Conservation (phyloP, 2,329 filamentous ascomycete genomes). For the Xylaria sp. region DNA sequence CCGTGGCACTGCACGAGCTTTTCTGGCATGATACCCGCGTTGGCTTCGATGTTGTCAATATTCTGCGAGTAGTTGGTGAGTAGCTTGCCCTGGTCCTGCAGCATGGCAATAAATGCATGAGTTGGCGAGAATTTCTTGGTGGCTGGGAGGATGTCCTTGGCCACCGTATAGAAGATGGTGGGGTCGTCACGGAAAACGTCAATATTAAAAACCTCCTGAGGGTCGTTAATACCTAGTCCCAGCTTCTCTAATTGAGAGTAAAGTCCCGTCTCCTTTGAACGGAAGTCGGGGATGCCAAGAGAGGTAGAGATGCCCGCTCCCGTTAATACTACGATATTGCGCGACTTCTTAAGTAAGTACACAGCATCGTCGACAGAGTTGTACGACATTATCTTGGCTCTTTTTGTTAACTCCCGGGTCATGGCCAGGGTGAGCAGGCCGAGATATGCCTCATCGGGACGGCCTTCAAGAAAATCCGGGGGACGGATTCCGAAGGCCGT, state of each 20-base stretch:
- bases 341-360: conserved; percentile 74
- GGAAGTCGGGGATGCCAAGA: conserved; percentile 95
- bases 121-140: conserved; percentile 87
- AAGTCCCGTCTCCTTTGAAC: conserved; percentile 90
- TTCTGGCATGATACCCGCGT: conserved; percentile 81
- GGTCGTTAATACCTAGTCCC: conserved; percentile 75
- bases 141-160: conserved; percentile 85
- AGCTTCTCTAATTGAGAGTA: conserved; percentile 86
- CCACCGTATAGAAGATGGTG: conserved; percentile 88
- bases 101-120: conserved; percentile 89
- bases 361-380: conserved; percentile 92
- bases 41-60: conserved; percentile 93
- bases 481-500: conserved; percentile 85
- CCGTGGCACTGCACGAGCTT: conserved; percentile 97
- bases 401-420: conserved; percentile 81
- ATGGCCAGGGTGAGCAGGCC: conserved; percentile 80
- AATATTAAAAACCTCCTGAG: conserved; percentile 96
- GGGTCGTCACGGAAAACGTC: conserved; percentile 86
- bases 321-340: conserved; percentile 92
- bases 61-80: conserved; percentile 99
- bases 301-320: conserved; percentile 97
- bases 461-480: conserved; percentile 77
- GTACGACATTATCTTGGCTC: conserved; percentile 80
- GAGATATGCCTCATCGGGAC: conserved; percentile 79
- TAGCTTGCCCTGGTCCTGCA: conserved; percentile 88